Conservation (phyloP, 163 green algal species). For the Scenedesmus sp. region DNA sequence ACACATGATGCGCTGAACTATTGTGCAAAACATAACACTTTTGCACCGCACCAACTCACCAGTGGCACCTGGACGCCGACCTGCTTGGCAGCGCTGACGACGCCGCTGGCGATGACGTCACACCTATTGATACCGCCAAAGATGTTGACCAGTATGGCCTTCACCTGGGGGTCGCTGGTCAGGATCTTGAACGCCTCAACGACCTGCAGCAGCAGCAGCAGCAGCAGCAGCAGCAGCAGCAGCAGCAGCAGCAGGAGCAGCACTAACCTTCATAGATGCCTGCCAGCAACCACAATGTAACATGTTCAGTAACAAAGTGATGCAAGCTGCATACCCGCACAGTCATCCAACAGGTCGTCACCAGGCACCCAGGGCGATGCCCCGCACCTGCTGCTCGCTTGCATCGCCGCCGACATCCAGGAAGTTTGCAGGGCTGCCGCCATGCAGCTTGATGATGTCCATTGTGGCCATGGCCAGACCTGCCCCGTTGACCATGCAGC, state of each 20-base stretch:
- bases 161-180: slow-evolving; percentile 93
- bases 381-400: slow-evolving; percentile 58
- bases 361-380: neutral
- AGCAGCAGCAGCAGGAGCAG: slow-evolving; percentile 99
- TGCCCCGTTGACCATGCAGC: slow-evolving; percentile 99
- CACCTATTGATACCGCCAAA: slow-evolving; percentile 99
- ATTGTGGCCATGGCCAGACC: slow-evolving; percentile 98
- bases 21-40: no score
- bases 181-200: slow-evolving; percentile 98
- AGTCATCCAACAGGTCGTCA: no score
- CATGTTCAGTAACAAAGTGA: neutral
- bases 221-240: slow-evolving; percentile 64
- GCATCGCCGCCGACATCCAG: slow-evolving; percentile 98
- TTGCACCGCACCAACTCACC: slow-evolving; percentile 55
- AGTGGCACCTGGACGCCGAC: slow-evolving; percentile 63
- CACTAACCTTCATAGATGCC: slow-evolving; percentile 96
- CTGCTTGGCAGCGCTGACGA: slow-evolving; percentile 96
- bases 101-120: slow-evolving; percentile 98
- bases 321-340: no score
- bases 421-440: slow-evolving; percentile 97
- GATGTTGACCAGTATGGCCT: slow-evolving; percentile 99
- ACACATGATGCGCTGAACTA: no score
- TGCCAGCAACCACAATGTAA: slow-evolving; percentile 38
- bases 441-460: slow-evolving; percentile 99
- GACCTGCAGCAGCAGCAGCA: slow-evolving; percentile 70